phyloP scores from a whole-genome alignment of 2,329 filamentous ascomycete genomes.

The Cordyceps javanica region DNA sequence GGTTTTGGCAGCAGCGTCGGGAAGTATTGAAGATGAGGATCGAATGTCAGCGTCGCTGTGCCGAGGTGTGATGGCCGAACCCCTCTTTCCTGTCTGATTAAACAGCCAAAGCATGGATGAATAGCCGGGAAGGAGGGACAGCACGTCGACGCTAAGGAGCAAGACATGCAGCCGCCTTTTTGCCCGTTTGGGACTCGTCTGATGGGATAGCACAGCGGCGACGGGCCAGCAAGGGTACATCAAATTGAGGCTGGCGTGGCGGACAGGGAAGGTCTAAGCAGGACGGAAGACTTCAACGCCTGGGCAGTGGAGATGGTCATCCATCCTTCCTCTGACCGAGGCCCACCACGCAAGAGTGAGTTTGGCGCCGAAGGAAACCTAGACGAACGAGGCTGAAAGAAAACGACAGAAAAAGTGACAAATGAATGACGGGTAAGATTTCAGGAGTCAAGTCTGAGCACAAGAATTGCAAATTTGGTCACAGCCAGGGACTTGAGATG shows the following conservation, averaged over 20 bases:
- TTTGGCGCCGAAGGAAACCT: neutral
- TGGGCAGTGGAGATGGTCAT: neutral
- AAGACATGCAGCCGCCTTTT: slow-evolving; percentile 10
- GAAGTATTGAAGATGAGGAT: slow-evolving; percentile 9
- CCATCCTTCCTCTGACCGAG: neutral
- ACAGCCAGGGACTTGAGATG: slow-evolving; percentile 7
- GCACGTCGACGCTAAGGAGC: neutral
- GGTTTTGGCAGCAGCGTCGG: slow-evolving; percentile 4
- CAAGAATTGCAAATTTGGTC: neutral
- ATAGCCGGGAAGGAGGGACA: neutral
- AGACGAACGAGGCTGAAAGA: neutral
- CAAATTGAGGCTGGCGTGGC: neutral
- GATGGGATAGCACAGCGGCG: neutral
- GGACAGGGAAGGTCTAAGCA: neutral
- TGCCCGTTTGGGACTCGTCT: slow-evolving; percentile 8
- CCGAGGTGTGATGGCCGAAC: slow-evolving; percentile 10
- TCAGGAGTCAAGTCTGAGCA: neutral
- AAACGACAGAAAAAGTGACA: neutral
- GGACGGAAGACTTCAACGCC: neutral
- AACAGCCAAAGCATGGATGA: slow-evolving; percentile 8
- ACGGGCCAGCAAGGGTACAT: neutral
- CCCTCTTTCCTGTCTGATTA: slow-evolving; percentile 8
- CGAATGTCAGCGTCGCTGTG: slow-evolving; percentile 3
- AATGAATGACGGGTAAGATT: neutral
- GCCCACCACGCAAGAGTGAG: neutral